phyloP scores from a whole-genome alignment of 2,329 filamentous ascomycete genomes.

The Xylariaceae sp. region DNA sequence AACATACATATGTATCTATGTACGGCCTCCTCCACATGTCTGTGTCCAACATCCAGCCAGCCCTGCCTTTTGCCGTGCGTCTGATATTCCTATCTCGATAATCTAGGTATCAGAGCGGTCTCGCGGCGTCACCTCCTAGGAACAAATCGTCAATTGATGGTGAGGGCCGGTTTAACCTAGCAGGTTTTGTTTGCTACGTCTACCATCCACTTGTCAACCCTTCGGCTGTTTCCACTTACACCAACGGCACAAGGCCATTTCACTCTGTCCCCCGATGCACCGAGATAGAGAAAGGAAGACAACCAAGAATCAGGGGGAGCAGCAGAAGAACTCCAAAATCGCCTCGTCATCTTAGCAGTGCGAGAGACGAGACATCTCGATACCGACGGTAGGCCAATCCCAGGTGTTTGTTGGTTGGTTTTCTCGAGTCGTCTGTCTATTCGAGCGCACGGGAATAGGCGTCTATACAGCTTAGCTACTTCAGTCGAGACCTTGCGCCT shows the following conservation, averaged over 20 bases:
- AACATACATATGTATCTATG: conserved; percentile 44
- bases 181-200: conserved; percentile 33
- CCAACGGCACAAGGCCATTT: conserved; percentile 24
- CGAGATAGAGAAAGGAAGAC: conserved; percentile 19
- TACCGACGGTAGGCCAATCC: conserved; percentile 28
- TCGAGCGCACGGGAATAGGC: conserved; percentile 34
- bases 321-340: conserved; percentile 18
- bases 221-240: conserved; percentile 31
- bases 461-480: conserved; percentile 29
- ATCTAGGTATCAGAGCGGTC: conserved; percentile 34
- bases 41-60: conserved; percentile 35
- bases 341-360: conserved; percentile 11
- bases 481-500: conserved; percentile 31
- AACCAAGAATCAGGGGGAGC: conserved; percentile 13
- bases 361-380: conserved; percentile 27
- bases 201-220: conserved; percentile 26
- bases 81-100: conserved; percentile 38
- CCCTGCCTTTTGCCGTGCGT: conserved; percentile 36
- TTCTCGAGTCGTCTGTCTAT: conserved; percentile 32
- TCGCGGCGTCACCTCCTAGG: conserved; percentile 34
- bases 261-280: conserved; percentile 30
- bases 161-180: conserved; percentile 24
- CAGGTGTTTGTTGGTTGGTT: conserved; percentile 35
- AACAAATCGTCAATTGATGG: conserved; percentile 29
- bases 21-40: conserved; percentile 40